A percentile compares a stretch with the other conserved stretches of the same genome.
These are phyloP conservation scores for Pythium brassicae DNA, from an alignment of 352 stramenopile genomes.

Conservation along the genomic window DNA sequence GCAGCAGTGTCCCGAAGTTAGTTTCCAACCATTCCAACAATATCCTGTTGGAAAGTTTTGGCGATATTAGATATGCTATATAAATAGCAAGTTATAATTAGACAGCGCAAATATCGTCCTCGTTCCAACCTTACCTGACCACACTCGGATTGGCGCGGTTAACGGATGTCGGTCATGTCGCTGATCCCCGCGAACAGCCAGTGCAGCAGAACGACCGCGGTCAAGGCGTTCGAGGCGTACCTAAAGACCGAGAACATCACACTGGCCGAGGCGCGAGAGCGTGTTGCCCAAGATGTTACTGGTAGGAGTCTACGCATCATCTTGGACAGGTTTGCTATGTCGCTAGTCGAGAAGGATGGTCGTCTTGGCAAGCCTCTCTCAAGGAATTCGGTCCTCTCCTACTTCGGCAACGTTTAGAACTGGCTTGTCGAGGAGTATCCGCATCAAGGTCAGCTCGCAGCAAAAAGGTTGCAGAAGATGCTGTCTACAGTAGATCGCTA, in stretches of 20 bases:
- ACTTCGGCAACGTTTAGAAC: conserved; percentile 16
- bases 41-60: conserved; percentile 1
- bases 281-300: background rate
- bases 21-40: background rate
- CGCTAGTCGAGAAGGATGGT: background rate
- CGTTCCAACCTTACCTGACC: background rate
- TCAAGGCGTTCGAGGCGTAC: background rate
- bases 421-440: conserved; percentile 9
- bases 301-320: background rate
- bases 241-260: background rate
- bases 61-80: background rate
- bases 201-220: background rate
- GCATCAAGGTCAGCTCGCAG: background rate
- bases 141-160: background rate
- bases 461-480: background rate
- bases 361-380: background rate
- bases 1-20: background rate
- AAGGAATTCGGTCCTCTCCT: conserved; percentile 7
- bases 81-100: background rate
- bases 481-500: background rate
- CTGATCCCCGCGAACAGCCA: background rate
- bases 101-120: background rate
- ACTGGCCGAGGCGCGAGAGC: background rate
- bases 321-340: conserved; percentile 1
- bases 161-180: background rate